These are phyloP conservation scores for Babesia ovata DNA, from an alignment of 169 alveolate species.

Conservation along the genomic window DNA sequence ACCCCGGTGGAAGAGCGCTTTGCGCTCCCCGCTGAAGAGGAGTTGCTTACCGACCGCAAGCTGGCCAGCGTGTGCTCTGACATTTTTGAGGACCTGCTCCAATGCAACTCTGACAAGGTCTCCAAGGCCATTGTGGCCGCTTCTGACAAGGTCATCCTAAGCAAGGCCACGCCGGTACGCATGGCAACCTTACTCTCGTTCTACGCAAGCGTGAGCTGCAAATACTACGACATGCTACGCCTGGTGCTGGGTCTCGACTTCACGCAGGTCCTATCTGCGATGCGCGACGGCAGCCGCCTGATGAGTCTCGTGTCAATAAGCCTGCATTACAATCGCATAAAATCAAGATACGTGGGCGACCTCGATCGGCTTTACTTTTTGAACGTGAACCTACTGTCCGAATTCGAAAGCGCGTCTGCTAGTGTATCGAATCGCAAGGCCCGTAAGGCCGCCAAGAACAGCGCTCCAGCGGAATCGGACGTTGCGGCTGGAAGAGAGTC, in stretches of 20 bases:
- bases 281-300: conserved; percentile 24
- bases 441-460: conserved; percentile 13
- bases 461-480: not conserved
- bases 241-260: conserved; percentile 16
- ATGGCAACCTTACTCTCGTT: conserved; percentile 19
- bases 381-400: conserved; percentile 28
- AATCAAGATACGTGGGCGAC: conserved; percentile 24
- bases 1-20: conserved; percentile 13
- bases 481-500: not conserved
- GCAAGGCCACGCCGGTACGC: not conserved
- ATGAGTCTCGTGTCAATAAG: conserved; percentile 26
- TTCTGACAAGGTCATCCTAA: not conserved
- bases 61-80: conserved; percentile 4
- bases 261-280: not conserved
- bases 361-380: conserved; percentile 37
- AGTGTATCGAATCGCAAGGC: conserved; percentile 5
- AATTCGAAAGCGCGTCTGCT: conserved; percentile 6
- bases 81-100: conserved; percentile 12
- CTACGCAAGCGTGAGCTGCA: conserved; percentile 37
- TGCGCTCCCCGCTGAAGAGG: conserved; percentile 5
- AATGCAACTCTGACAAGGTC: conserved; percentile 23
- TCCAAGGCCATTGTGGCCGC: not conserved
- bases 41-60: not conserved
- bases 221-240: conserved; percentile 13
- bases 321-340: conserved; percentile 32